Evolutionary conservation across 305 asterid genomes (phyloP).

Genomic region (Fraxinus ornus): DNA sequence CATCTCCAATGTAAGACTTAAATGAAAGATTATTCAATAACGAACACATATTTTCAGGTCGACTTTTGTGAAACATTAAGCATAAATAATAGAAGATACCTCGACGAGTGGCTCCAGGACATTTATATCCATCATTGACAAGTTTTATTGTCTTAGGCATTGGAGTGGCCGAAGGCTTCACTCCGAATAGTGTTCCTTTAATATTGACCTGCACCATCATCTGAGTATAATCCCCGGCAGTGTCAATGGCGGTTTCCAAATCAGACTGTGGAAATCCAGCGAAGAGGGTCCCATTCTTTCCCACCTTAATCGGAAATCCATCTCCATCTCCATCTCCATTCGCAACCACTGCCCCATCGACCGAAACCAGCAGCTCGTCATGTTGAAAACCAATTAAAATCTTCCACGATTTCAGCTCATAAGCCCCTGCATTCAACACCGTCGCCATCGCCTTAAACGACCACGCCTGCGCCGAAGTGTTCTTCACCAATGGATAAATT

Average conservation of each 20-base stretch:
- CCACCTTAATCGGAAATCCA: slow-evolving; percentile 47
- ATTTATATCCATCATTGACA: slow-evolving; percentile 61
- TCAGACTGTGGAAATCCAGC: slow-evolving; percentile 71
- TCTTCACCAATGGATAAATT: slow-evolving; percentile 62
- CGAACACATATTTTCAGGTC: not conserved
- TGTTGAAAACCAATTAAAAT: slow-evolving; percentile 57
- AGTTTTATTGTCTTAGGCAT: slow-evolving; percentile 74
- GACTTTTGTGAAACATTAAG: not conserved
- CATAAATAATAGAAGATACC: slow-evolving; percentile 27
- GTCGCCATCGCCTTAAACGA: slow-evolving; percentile 48
- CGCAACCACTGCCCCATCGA: slow-evolving; percentile 61
- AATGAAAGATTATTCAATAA: not conserved
- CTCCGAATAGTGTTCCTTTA: slow-evolving; percentile 74
- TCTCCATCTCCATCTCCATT: slow-evolving; percentile 46
- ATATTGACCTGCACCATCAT: slow-evolving; percentile 55
- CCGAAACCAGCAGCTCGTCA: slow-evolving; percentile 64
- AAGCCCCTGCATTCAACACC: slow-evolving; percentile 50
- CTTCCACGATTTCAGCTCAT: slow-evolving; percentile 69
- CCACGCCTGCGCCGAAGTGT: slow-evolving; percentile 84
- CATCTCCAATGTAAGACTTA: not conserved
- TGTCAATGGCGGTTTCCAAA: slow-evolving; percentile 81
- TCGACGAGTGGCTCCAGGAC: slow-evolving; percentile 55
- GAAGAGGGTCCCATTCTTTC: slow-evolving; percentile 60
- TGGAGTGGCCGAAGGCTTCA: slow-evolving; percentile 38
- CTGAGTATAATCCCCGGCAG: slow-evolving; percentile 66